Evolutionary conservation across 1,139 yeast species (phyloP), one percentile per base, ranked within the genome.

Genomic region (Suhomyces ambrosiae): DNA sequence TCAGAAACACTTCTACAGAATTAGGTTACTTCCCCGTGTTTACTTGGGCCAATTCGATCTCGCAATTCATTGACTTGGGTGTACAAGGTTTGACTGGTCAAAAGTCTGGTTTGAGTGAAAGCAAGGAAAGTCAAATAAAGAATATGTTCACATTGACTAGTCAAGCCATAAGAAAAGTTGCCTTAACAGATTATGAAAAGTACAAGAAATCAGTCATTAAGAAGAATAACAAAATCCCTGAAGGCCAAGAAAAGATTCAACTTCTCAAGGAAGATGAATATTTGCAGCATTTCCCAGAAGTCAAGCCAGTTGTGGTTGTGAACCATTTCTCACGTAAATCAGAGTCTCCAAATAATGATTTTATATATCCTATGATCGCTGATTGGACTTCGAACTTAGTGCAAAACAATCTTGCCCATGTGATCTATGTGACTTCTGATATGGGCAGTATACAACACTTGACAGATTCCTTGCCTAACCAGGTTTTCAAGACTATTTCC

Each of bases 1-100:
- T 92, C 35, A 75, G 76, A 41, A 74, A 74, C 32, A 76, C 89
- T 9, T 89, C 97, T 0, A 66, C 65, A 25, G 90, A 87, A 56
- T 57, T 89, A 24, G 97, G 98, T 0, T 92, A 92, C 60, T 87
- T 79, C 67, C 98, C 98, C 0, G 83, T 88, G 3, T 92, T 92
- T 59, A 86, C 96, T 8, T 92, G 97, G 96, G 68, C 90, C 46
- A 88, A 87, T 56, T 78, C 86, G 4, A 66, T 90, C 16, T 80
- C 96, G 0, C 80, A 80, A 44, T 83, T 89, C 44, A 66, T 88
- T 37, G 98, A 92, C 61, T 73, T 94, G 50, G 89, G 82, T 38
- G 86, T 86, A 11, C 96, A 88, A 57, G 92, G 97, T 38, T 58
- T 92, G 30, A 89, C 96, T 1, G 98, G 98, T 0, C 97, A 89